Evolutionary conservation across 2,329 filamentous ascomycete genomes (phyloP).

Genomic region (Cordyceps farinosa): DNA sequence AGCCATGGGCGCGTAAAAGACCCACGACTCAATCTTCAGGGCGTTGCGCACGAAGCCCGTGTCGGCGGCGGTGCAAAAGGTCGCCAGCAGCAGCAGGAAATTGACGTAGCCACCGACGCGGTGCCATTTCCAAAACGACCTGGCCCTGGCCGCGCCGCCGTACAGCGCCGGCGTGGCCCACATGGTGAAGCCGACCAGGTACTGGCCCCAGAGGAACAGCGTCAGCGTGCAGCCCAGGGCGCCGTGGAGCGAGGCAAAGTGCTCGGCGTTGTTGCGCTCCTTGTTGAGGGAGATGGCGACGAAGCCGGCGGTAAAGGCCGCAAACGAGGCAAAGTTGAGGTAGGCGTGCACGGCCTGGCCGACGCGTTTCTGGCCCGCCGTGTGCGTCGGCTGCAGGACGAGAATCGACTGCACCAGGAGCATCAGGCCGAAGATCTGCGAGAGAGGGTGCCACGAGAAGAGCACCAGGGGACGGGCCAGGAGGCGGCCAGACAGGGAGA

Average conservation of each 20-base stretch:
- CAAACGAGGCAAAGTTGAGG: constrained; percentile 64
- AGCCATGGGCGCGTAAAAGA: constrained; percentile 60
- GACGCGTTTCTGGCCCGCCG: constrained; percentile 65
- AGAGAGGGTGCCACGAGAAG: constrained; percentile 84
- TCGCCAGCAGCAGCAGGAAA: constrained; percentile 66
- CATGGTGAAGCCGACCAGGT: constrained; percentile 75
- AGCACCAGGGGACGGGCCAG: constrained; percentile 68
- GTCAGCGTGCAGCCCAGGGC: constrained; percentile 66
- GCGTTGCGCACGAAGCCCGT: constrained; percentile 70
- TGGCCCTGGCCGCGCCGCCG: constrained; percentile 74
- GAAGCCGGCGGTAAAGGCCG: constrained; percentile 61
- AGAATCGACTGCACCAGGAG: constrained; percentile 76
- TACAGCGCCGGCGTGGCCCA: constrained; percentile 73
- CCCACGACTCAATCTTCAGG: constrained; percentile 73
- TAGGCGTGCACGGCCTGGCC: constrained; percentile 62
- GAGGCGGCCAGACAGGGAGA: constrained; percentile 74
- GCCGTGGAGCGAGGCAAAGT: constrained; percentile 79
- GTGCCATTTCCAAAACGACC: constrained; percentile 87
- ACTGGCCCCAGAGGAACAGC: constrained; percentile 63
- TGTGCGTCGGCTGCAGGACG: constrained; percentile 82
- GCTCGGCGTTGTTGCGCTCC: constrained; percentile 57
- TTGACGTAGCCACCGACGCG: constrained; percentile 72
- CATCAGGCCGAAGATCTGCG: constrained; percentile 64
- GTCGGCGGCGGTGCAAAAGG: constrained; percentile 69
- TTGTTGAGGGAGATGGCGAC: constrained; percentile 83